phyloP scores from a whole-genome alignment of 177 flowering plant genomes.

The Vitis hybrid region DNA sequence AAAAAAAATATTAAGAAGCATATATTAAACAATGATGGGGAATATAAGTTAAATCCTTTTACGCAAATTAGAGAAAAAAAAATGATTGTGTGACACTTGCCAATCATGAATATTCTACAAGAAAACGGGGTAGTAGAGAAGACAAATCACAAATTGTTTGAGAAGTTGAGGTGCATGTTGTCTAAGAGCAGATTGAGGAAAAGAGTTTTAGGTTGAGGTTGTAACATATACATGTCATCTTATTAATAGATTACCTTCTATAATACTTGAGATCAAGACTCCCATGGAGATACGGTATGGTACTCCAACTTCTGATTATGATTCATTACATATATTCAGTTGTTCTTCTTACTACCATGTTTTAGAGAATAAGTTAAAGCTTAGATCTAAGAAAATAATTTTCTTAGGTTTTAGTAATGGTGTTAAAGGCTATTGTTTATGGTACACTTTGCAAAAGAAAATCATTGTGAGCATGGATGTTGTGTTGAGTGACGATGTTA shows the following conservation, averaged over 20 bases:
- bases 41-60: not conserved
- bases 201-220: not conserved
- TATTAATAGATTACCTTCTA: not conserved
- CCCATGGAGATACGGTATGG: not conserved
- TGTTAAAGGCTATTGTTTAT: slow-evolving; percentile 8
- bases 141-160: not conserved
- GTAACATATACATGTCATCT: not conserved
- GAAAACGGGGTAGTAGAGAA: not conserved
- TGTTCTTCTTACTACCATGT: slow-evolving; percentile 9
- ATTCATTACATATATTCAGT: slow-evolving; percentile 11
- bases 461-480: too few species aligned
- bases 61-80: not conserved
- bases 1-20: not conserved
- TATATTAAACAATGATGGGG: not conserved
- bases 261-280: not conserved
- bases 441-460: not conserved
- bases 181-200: not conserved
- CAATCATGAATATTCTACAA: not conserved
- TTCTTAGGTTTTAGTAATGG: slow-evolving; percentile 3
- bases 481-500: too few species aligned
- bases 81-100: not conserved
- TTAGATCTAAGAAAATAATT: slow-evolving; percentile 1
- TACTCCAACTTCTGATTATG: not conserved
- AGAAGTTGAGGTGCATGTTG: slow-evolving; percentile 5
- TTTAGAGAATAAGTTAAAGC: slow-evolving; percentile 8